These are phyloP conservation scores for Aspergillus homomorphus DNA, from an alignment of 495 filamentous ascomycete genomes.

Conservation along the genomic window DNA sequence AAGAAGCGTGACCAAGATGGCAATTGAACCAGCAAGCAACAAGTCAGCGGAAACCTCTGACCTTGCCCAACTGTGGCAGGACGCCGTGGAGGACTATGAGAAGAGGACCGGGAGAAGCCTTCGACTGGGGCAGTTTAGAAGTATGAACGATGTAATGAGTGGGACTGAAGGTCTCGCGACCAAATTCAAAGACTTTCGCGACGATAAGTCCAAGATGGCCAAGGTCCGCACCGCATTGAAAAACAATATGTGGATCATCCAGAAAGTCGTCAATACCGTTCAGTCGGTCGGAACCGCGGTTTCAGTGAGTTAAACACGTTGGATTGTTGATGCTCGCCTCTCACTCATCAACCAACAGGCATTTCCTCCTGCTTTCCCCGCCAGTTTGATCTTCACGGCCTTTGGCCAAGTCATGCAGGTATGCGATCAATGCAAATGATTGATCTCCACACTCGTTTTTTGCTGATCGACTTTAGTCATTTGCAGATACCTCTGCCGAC, in stretches of 20 bases:
- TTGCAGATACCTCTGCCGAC: constrained; percentile 3
- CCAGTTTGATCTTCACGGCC: constrained; percentile 20
- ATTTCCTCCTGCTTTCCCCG: constrained; percentile 20
- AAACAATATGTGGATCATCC: constrained; percentile 4
- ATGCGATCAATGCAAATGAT: not conserved
- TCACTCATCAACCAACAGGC: constrained; percentile 5
- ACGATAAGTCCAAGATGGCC: constrained; percentile 1
- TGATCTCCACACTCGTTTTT: not conserved
- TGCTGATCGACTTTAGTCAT: not conserved
- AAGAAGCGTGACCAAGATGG: not conserved
- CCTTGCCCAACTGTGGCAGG: constrained; percentile 5
- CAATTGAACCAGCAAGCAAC: not conserved
- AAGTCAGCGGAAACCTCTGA: constrained; percentile 8
- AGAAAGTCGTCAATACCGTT: constrained; percentile 4
- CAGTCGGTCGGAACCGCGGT: not conserved
- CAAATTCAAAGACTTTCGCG: constrained; percentile 1
- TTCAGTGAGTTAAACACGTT: not conserved
- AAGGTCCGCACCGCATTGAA: constrained; percentile 1
- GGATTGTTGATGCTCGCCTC: not conserved
- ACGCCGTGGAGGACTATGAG: constrained; percentile 1
- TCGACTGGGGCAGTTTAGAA: not conserved
- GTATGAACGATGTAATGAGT: constrained; percentile 1
- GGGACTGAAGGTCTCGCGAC: not conserved
- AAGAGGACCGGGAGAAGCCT: constrained; percentile 2
- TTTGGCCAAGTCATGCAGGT: constrained; percentile 25